These are phyloP conservation scores for Neospora caninum DNA, from an alignment of 169 alveolate genomes.

Conservation along the genomic window DNA sequence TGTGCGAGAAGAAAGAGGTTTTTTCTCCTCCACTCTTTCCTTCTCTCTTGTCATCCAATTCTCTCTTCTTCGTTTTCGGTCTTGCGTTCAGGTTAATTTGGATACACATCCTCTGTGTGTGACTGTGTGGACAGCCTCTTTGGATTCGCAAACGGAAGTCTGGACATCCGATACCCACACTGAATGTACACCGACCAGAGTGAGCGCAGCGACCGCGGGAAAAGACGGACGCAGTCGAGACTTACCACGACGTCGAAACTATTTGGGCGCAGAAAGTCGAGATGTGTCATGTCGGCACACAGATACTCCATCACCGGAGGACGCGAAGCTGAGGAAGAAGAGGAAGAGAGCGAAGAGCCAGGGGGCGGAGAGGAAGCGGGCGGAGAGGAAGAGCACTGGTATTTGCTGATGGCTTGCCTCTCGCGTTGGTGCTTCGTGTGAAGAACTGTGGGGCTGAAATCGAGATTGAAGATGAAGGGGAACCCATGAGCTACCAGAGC, in stretches of 20 bases:
- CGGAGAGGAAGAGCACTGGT: not conserved
- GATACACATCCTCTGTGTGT: no score
- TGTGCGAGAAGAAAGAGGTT: no score
- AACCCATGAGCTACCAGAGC: not conserved
- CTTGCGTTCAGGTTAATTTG: no score
- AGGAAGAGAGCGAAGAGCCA: not conserved
- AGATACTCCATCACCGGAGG: not conserved
- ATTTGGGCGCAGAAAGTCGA: not conserved
- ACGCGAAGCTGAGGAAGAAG: not conserved
- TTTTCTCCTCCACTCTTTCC: no score
- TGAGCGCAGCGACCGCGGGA: not conserved
- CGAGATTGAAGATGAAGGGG: not conserved
- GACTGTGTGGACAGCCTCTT: no score
- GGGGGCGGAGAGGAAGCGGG: not conserved
- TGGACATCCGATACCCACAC: no score
- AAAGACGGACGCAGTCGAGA: no score
- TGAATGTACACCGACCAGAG: no score
- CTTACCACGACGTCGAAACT: conserved; percentile 28
- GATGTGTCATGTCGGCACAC: not conserved
- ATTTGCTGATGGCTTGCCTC: not conserved
- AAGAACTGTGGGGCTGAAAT: not conserved
- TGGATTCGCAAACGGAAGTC: no score
- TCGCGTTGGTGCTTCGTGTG: not conserved
- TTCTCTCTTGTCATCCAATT: no score
- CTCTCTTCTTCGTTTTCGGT: no score